Evolutionary conservation across 2,329 filamentous ascomycete genomes (phyloP).

Genomic region (Calonectria hongkongensis): DNA sequence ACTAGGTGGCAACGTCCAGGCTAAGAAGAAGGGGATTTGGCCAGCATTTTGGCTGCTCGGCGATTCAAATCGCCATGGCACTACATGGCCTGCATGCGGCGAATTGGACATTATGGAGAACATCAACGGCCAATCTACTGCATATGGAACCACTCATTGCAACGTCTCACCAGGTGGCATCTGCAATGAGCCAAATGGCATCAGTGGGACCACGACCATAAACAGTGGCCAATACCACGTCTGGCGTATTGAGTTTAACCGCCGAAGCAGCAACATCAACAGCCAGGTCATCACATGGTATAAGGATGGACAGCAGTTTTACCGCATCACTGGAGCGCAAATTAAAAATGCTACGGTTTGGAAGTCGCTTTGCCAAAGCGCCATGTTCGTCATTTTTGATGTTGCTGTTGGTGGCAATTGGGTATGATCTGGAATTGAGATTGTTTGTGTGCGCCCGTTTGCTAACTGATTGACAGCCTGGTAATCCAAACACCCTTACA

Average conservation of each 20-base stretch:
- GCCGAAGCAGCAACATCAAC: conserved; percentile 65
- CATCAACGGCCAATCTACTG: conserved; percentile 68
- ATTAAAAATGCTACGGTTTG: conserved; percentile 68
- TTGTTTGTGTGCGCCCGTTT: neutral
- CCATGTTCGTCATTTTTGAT: conserved; percentile 73
- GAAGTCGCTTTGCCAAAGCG: conserved; percentile 69
- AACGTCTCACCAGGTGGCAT: conserved; percentile 65
- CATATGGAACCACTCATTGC: conserved; percentile 72
- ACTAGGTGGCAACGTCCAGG: conserved; percentile 64
- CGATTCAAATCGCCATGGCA: conserved; percentile 67
- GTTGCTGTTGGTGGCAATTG: conserved; percentile 73
- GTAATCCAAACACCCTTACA: conserved; percentile 67
- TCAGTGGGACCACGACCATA: conserved; percentile 60
- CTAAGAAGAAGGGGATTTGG: conserved; percentile 73
- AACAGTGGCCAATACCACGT: conserved; percentile 66
- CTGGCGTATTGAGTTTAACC: conserved; percentile 71
- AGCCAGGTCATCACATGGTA: conserved; percentile 72
- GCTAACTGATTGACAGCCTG: conserved; percentile 62
- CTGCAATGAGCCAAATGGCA: conserved; percentile 71
- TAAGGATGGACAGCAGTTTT: conserved; percentile 66
- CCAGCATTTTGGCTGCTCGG: conserved; percentile 76
- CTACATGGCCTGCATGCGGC: conserved; percentile 71
- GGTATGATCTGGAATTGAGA: conserved; percentile 61
- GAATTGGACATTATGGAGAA: conserved; percentile 76
- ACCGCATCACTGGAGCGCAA: conserved; percentile 65